Evolutionary conservation across 257 asterid species (phyloP), one percentile per base, ranked within the genome.

Genomic region (Misopates orontium): DNA sequence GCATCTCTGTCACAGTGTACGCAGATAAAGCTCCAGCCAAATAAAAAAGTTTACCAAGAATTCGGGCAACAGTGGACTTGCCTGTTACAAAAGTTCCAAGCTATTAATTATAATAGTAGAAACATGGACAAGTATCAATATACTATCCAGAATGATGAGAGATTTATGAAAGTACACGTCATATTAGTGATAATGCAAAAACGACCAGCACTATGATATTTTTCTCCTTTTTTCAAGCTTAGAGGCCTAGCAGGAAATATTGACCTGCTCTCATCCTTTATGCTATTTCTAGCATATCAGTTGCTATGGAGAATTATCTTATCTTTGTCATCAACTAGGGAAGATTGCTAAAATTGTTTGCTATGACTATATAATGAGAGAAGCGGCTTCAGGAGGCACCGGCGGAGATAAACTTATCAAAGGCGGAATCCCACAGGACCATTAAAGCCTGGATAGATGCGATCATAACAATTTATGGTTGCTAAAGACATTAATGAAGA

Each of bases 11-110:
- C 64, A 81, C 87, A 6, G 59, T 42, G 74, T 74, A 77, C 10
- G 85, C 71, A 71, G 78, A 44, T 44, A 78, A 64, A 69, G 66
- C 84, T 68, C 87, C 83, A 18, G 82, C 76, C 51, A 84, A 19
- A 66, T 73, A 78, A 60, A 80, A 84, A 15, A 80, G 74, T 72
- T 84, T 84, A 36, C 75, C 87, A 32, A 81, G 75, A 76, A 84
- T 70, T 67, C 78, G 66, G 53, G 85, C 87, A 14, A 84, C 80
- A 23, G 50, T 72, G 44, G 87, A 84, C 75, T 84, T 84, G 50
- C 85, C 87, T 78, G 83, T 64, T 17, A 41, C 49, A 31, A 28
- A 52, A 36, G 45, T 41, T 54, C 54, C 62, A 68, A 49, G 70
- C 10, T 31, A 66, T n/a, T 56, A 31, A 18, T 32, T 4, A 24